These are phyloP conservation scores for Aspergillus cejpii DNA, from an alignment of 2,329 filamentous ascomycete genomes.

Conservation along the genomic window DNA sequence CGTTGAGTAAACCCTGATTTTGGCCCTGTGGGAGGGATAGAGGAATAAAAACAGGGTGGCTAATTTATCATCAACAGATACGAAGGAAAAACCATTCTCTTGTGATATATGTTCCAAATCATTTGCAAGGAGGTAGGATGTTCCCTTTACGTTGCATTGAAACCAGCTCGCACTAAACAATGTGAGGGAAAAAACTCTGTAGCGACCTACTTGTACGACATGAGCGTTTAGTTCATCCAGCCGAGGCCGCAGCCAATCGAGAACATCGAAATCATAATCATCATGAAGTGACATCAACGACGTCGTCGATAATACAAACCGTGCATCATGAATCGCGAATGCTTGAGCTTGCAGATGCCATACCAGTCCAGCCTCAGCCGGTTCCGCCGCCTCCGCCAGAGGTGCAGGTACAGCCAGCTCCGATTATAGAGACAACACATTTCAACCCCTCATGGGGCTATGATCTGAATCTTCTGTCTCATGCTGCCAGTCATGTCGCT, in stretches of 20 bases:
- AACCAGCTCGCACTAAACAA: constrained; percentile 18
- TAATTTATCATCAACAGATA: constrained; percentile 36
- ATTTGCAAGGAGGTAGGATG: constrained; percentile 41
- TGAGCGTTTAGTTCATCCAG: constrained; percentile 45
- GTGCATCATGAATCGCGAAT: constrained; percentile 40
- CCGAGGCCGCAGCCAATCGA: constrained; percentile 37
- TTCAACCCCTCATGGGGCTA: constrained; percentile 48
- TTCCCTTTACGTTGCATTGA: constrained; percentile 2
- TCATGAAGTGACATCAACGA: constrained; percentile 30
- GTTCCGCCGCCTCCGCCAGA: constrained; percentile 31
- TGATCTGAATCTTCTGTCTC: constrained; percentile 44
- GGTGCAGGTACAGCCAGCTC: constrained; percentile 34
- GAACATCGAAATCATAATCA: constrained; percentile 33
- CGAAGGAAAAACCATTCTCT: constrained; percentile 46
- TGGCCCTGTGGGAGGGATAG: constrained; percentile 7
- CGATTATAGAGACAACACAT: constrained; percentile 40
- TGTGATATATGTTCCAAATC: constrained; percentile 46
- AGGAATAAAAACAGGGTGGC: constrained; percentile 7
- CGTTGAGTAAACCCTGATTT: constrained; percentile 39
- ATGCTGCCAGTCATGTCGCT: constrained; percentile 46
- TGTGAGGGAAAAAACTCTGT: constrained; percentile 16
- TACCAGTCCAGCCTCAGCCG: constrained; percentile 37
- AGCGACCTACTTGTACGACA: constrained; percentile 46
- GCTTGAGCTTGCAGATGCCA: constrained; percentile 42
- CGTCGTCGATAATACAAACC: constrained; percentile 34